A percentile compares a stretch with the other conserved stretches of the same genome.
Conservation (phyloP, 2,329 filamentous ascomycete genomes). For the Trichophyton schoenleinii region DNA sequence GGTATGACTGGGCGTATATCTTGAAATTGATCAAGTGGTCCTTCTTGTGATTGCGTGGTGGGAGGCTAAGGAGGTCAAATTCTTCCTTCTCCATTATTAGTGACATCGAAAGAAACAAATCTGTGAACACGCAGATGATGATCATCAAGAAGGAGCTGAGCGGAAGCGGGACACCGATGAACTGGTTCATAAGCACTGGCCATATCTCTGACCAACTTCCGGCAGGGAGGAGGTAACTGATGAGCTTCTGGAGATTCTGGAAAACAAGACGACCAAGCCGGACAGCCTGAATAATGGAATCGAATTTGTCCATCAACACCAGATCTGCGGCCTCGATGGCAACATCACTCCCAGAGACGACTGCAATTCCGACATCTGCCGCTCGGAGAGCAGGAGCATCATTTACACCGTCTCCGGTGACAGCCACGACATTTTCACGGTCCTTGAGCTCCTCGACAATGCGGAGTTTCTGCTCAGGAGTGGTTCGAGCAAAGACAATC, state of each 20-base stretch:
- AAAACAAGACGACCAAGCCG: constrained; percentile 62
- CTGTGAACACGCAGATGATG: constrained; percentile 51
- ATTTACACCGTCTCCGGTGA: constrained; percentile 39
- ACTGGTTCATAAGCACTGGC: constrained; percentile 61
- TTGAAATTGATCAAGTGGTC: constrained; percentile 63
- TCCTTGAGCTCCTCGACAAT: constrained; percentile 65
- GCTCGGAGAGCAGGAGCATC: constrained; percentile 44
- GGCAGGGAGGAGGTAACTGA: constrained; percentile 59
- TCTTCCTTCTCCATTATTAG: constrained; percentile 68
- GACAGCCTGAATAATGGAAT: constrained; percentile 58
- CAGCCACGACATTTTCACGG: constrained; percentile 44
- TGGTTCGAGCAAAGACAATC: constrained; percentile 64
- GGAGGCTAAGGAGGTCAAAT: constrained; percentile 58
- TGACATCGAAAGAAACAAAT: constrained; percentile 58
- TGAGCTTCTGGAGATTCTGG: constrained; percentile 63
- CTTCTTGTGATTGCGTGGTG: constrained; percentile 54
- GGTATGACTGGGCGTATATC: constrained; percentile 61
- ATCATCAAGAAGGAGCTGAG: constrained; percentile 59
- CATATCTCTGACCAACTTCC: constrained; percentile 56
- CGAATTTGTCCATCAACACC: constrained; percentile 56
- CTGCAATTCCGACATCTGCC: constrained; percentile 48
- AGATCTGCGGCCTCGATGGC: constrained; percentile 52
- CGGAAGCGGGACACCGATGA: constrained; percentile 61
- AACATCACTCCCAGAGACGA: constrained; percentile 47
- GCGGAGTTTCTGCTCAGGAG: constrained; percentile 65